Evolutionary conservation across 371 early-diverging fungal species (phyloP), one percentile per base, ranked within the genome.

Genomic region (Mucor saturninus): DNA sequence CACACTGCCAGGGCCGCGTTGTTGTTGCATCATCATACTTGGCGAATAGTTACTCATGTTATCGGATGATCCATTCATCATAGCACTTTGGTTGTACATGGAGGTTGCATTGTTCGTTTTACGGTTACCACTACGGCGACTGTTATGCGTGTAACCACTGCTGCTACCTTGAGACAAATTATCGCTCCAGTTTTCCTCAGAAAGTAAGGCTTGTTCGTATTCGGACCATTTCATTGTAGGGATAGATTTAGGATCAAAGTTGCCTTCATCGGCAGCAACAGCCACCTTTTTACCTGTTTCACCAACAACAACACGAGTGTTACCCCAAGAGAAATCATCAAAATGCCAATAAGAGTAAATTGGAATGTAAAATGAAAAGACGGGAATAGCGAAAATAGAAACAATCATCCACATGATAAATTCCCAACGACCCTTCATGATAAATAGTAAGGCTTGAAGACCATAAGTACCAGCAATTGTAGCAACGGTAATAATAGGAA

Each of bases 321-420:
- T 95, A 75, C 99, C 99, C 98, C 98, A 98, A 0, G 94, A 94
- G 74, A 97, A 96, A 71, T 97, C 97, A 73, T 98, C 97, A 79
- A 97, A 95, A 80, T 96, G 95, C 96, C 95, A 96, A 91, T 94
- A 96, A 39, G 94, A 81, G 68, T 94, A 95, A 55, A 95, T 62
- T 5, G 94, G 94, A 62, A 94, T 87, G 32, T 89, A 83, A 71
- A 93, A 93, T 26, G 89, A 84, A 70, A 91, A 95, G 52, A 93
- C 75, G 1, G 95, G 95, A 55, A 94, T 87, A n/a, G 95, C 93
- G 31, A 92, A 58, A 26, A 95, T 76, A 53, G 93, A 92, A 35
- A 98, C 89, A 55, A 97, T 84, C 94, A 98, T 93, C 97, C 98
- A 98, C 28, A 93, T 90, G 67, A 98, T 89, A 73, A 96, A 95